phyloP scores from a whole-genome alignment of 2,329 filamentous ascomycete species.

The Clarireedia hainanense region DNA sequence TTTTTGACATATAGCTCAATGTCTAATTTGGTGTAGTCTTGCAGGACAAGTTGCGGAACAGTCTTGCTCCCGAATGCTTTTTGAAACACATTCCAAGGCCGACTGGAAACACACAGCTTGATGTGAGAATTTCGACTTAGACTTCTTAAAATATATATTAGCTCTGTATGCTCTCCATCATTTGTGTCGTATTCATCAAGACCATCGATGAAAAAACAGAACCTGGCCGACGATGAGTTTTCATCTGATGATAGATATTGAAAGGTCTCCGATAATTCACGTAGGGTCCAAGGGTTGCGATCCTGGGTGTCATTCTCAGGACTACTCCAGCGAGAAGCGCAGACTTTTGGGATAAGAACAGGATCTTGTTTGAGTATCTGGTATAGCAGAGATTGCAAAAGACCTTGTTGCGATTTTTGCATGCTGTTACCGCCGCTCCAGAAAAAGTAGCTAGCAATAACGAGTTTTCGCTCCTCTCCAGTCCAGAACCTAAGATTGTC shows the following conservation, averaged over 20 bases:
- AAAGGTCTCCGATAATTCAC: not conserved
- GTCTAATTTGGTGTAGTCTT: not conserved
- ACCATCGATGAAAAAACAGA: not conserved
- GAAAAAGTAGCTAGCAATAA: constrained; percentile 36
- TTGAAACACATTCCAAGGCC: not conserved
- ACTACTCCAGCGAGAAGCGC: not conserved
- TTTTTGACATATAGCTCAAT: not conserved
- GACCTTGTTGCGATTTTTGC: constrained; percentile 12
- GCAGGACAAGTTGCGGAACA: not conserved
- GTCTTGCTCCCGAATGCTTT: not conserved
- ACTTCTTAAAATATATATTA: not conserved
- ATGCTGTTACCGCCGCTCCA: constrained; percentile 34
- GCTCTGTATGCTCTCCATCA: not conserved
- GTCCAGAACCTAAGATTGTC: constrained; percentile 20
- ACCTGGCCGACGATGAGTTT: not conserved
- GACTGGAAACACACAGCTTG: not conserved
- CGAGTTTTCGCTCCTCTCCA: constrained; percentile 13
- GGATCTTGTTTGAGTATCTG: not conserved
- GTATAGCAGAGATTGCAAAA: constrained; percentile 11
- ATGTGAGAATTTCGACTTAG: not conserved
- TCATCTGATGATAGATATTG: not conserved
- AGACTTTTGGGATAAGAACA: not conserved
- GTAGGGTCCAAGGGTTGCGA: not conserved
- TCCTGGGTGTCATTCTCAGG: not conserved
- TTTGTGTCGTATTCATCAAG: not conserved